These are phyloP conservation scores for Tolypocladium album DNA, from an alignment of 2,329 filamentous ascomycete genomes.

Conservation along the genomic window DNA sequence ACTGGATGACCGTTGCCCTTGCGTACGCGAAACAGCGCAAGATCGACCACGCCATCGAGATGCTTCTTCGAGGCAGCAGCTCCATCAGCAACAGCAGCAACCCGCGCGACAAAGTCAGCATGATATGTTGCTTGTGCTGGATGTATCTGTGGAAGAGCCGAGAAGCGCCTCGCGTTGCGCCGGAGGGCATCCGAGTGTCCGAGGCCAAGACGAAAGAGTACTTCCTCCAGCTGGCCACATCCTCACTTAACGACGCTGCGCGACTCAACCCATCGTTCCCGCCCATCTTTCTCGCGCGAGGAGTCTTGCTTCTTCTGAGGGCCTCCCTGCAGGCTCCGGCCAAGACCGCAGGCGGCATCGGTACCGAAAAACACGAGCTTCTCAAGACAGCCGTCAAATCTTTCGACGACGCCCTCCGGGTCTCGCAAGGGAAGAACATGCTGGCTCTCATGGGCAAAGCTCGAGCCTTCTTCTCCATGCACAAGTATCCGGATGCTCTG, in stretches of 20 bases:
- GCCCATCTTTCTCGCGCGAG: constrained; percentile 81
- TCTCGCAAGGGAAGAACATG: constrained; percentile 79
- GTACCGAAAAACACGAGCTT: constrained; percentile 67
- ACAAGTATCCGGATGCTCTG: constrained; percentile 75
- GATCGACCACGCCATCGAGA: constrained; percentile 71
- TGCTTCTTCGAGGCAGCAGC: constrained; percentile 61
- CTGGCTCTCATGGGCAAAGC: constrained; percentile 87
- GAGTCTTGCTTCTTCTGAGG: constrained; percentile 77
- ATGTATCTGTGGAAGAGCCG: constrained; percentile 83
- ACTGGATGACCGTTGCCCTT: constrained; percentile 96
- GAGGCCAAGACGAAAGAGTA: constrained; percentile 86
- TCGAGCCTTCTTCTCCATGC: constrained; percentile 74
- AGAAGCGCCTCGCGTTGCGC: constrained; percentile 54
- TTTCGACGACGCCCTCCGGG: constrained; percentile 85
- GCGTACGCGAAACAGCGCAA: constrained; percentile 95
- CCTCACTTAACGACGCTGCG: constrained; percentile 88
- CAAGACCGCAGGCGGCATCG: constrained; percentile 53
- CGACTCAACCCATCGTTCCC: constrained; percentile 88
- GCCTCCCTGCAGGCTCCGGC: constrained; percentile 74
- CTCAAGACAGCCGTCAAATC: constrained; percentile 80
- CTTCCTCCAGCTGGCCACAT: constrained; percentile 84
- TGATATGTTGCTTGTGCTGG: constrained; percentile 82
- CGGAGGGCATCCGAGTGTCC: constrained; percentile 52
- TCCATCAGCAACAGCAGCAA: constrained; percentile 59
- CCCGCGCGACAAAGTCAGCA: constrained; percentile 72